A percentile compares a stretch with the other conserved stretches of the same genome.
Conservation (phyloP, 1,284 basidiomycete species). For the Apiotrichum gamsii region DNA sequence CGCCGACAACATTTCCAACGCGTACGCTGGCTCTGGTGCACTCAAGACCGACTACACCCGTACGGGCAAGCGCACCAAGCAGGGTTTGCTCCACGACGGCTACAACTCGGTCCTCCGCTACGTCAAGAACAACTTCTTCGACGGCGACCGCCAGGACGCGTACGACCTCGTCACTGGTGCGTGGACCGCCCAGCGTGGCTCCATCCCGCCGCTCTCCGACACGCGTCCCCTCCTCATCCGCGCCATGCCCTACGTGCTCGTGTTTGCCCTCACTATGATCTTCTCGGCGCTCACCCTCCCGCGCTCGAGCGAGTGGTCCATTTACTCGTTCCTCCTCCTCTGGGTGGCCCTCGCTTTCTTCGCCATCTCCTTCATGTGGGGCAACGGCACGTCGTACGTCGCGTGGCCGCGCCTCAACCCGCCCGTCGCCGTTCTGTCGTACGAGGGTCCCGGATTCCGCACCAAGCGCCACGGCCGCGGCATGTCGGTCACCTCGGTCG, state of each 20-base stretch:
- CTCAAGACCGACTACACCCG: constrained; percentile 96
- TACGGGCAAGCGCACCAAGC: constrained; percentile 78
- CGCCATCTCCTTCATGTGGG: constrained; percentile 63
- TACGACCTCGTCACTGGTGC: constrained; percentile 90
- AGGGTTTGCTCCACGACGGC: constrained; percentile 78
- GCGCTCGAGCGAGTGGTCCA: constrained; percentile 57
- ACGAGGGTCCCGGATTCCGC: constrained; percentile 78
- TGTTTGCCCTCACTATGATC: constrained; percentile 80
- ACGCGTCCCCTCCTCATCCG: constrained; percentile 71
- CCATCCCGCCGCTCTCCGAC: constrained; percentile 67
- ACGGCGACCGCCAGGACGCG: constrained; percentile 88
- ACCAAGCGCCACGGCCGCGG: constrained; percentile 72
- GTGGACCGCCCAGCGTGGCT: constrained; percentile 71
- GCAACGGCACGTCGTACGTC: constrained; percentile 68
- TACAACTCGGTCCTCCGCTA: constrained; percentile 82
- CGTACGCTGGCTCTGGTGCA: constrained; percentile 92
- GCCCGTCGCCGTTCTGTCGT: constrained; percentile 75
- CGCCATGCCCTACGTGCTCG: constrained; percentile 78
- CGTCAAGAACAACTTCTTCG: constrained; percentile 94
- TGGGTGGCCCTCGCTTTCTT: constrained; percentile 64
- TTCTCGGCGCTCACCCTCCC: constrained; percentile 75
- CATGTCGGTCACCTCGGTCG: constrained; percentile 41
- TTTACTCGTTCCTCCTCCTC: constrained; percentile 62
- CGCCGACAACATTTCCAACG: constrained; percentile 82
- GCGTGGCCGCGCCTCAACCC: constrained; percentile 88